These are phyloP conservation scores for Panus rudis DNA, from an alignment of 768 basidiomycete genomes.

Conservation along the genomic window DNA sequence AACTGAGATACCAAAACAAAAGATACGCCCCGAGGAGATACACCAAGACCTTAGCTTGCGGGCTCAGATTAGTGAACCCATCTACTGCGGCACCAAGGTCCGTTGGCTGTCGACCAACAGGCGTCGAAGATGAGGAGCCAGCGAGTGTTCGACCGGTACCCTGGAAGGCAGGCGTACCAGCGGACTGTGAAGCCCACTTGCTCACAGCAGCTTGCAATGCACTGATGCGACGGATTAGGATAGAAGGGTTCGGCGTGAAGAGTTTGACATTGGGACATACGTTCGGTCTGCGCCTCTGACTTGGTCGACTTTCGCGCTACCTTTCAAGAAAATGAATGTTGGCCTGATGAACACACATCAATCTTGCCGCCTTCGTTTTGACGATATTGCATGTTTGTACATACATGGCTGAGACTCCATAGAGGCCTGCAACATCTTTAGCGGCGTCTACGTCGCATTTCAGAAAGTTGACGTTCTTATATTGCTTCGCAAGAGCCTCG, in stretches of 20 bases:
- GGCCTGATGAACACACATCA: constrained; percentile 44
- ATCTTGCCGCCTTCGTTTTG: background rate
- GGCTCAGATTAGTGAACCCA: constrained; percentile 43
- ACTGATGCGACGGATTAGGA: constrained; percentile 30
- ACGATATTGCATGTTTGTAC: constrained; percentile 14
- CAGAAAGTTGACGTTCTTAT: constrained; percentile 68
- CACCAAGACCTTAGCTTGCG: constrained; percentile 61
- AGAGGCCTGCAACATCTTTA: constrained; percentile 55
- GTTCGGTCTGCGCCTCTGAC: constrained; percentile 64
- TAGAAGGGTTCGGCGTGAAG: background rate
- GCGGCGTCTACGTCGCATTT: constrained; percentile 78
- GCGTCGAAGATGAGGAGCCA: constrained; percentile 31
- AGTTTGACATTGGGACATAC: constrained; percentile 32
- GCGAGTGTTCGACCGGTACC: constrained; percentile 74
- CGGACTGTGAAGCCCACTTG: constrained; percentile 37
- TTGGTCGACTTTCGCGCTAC: constrained; percentile 57
- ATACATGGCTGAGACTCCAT: constrained; percentile 69
- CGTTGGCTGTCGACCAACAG: constrained; percentile 29
- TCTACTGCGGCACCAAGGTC: constrained; percentile 28
- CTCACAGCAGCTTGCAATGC: constrained; percentile 53
- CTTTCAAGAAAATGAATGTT: constrained; percentile 74
- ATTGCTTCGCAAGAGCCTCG: constrained; percentile 62
- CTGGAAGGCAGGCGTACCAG: constrained; percentile 45
- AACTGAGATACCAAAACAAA: constrained; percentile 40
- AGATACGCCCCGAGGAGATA: constrained; percentile 58